Evolutionary conservation across 805 yeast species (phyloP).

Genomic region (Zygoascus biomembranicola): DNA sequence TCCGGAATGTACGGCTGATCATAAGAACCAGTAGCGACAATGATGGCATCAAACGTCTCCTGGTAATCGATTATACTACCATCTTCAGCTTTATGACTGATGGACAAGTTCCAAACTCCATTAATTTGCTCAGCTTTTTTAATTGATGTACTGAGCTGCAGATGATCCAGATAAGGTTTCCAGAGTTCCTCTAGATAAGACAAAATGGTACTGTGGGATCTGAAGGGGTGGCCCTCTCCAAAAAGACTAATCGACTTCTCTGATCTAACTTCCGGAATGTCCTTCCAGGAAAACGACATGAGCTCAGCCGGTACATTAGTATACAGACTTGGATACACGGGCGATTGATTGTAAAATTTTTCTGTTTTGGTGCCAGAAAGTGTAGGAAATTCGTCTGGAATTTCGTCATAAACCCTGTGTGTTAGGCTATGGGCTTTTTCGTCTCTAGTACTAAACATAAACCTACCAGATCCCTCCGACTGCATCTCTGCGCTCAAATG

Average conservation of each 20-base stretch:
- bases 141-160: not conserved
- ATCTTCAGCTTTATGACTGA: not conserved
- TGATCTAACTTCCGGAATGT: not conserved
- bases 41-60: conserved; percentile 47
- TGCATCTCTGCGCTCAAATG: conserved; percentile 49
- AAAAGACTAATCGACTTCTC: not conserved
- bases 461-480: conserved; percentile 67
- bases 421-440: not conserved
- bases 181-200: not conserved
- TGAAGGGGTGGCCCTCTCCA: not conserved
- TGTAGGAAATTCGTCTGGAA: not conserved
- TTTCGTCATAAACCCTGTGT: conserved; percentile 13
- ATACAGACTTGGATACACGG: conserved; percentile 1
- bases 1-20: conserved; percentile 54
- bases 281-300: conserved; percentile 3
- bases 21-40: conserved; percentile 56
- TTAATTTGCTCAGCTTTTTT: not conserved
- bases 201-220: not conserved
- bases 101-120: not conserved
- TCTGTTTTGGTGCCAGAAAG: not conserved
- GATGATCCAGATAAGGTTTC: not conserved
- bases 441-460: not conserved
- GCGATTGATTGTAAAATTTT: not conserved
- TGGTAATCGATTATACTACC: not conserved
- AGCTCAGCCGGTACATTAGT: conserved; percentile 7